Percentiles rank a stretch among this genome's conserved stretches.
These are phyloP conservation scores for Trichoderma breve DNA, from an alignment of 2,329 filamentous ascomycete species.

Conservation along the genomic window DNA sequence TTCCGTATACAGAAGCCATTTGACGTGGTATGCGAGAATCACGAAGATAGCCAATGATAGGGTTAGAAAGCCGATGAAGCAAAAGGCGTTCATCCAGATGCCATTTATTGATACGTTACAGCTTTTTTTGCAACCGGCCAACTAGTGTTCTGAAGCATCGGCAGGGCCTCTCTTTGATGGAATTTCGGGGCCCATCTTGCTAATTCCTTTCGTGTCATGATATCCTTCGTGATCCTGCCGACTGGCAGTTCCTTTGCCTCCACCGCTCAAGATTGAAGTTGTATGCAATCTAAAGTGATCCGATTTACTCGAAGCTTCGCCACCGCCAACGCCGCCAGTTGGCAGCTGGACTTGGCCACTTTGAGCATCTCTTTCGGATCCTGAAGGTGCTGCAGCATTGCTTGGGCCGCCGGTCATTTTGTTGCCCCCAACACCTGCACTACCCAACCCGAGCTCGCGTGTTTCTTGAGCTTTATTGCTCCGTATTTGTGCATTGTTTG, in stretches of 20 bases:
- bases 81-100: background rate
- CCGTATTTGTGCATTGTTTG: background rate
- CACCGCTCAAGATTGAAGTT: background rate
- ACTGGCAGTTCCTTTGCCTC: background rate
- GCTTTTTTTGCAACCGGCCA: background rate
- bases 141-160: background rate
- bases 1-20: background rate
- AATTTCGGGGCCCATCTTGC: background rate
- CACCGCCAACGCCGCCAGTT: background rate
- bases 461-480: conserved; percentile 30
- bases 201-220: background rate
- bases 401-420: conserved; percentile 33
- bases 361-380: background rate
- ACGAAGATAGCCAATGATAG: background rate
- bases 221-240: background rate
- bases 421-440: conserved; percentile 35
- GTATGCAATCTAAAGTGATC: background rate
- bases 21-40: background rate
- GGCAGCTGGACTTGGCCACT: background rate
- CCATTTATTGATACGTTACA: background rate
- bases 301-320: background rate
- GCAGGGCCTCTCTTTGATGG: background rate
- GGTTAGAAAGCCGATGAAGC: background rate
- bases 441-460: conserved; percentile 32
- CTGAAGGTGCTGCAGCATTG: conserved; percentile 24